Base-by-base conservation (phyloP, 1,139 yeast species). In the Kodamaea ohmeri region DNA sequence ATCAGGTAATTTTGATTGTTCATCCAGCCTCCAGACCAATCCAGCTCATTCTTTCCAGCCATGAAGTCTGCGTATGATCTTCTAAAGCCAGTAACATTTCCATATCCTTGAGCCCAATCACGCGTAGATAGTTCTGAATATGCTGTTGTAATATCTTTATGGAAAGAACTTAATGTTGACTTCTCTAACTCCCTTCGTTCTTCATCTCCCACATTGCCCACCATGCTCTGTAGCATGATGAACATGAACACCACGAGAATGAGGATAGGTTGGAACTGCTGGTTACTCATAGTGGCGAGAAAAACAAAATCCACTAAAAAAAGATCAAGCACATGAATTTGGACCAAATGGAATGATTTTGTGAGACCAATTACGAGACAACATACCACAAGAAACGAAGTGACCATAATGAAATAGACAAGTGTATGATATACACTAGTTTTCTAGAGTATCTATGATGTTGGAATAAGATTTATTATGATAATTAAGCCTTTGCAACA, bases 21-120 rank as follows among this genome's bases (percentile, higher is more conserved):
- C n/a, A 36, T 35, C 78, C 84, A 83, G 20, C 71, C 78, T 19
- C 81, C 54, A 1, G 89, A 89, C 76, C 83, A 83, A 0, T 78
- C 67, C 38, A 73, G 68, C 0, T 53, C 59, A 27, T 67, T 63
- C 38, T 68, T 63, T 8, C 74, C 73, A 4, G 61, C 51, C 3
- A 69, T 13, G 24, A 67, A 70, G 55, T 84, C 92, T 7, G 65
- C 60, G 49, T 82, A 85, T 35, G 83, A 79, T 41, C 80, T 60
- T 52, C 67, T 70, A 45, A 82, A 75, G 6, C 96, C 96, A 0
- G 95, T 84, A 8, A 87, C 57, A 50, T 85, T 83, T 1, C 84
- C 85, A 55, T 82, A 83, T 6, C 88, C 88, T 3, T 60, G 46
- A 13, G 53, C 43, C 54, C 73, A 80, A 2, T 72, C 65, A 27